Base-by-base conservation (phyloP, 1,284 basidiomycete species). In the Ustilago shanxiensis region DNA sequence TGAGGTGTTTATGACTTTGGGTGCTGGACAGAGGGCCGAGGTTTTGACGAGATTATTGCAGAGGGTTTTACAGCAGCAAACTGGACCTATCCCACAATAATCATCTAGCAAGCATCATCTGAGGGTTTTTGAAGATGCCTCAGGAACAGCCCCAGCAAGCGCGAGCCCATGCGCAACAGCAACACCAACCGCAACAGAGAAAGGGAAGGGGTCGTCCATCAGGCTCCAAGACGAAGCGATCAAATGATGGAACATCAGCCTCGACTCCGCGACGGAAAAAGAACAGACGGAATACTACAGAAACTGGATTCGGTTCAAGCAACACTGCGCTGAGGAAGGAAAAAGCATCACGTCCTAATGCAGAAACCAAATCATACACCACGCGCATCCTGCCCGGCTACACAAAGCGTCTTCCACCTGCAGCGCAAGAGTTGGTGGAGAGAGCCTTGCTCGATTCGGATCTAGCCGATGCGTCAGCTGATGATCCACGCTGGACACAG, bases 1-100 rank as follows among this genome's bases (percentile, higher is more conserved):
- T 22, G 67, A 92, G 20, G 96, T 98, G n/a, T 99, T 99, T 86
- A 88, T 89, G 53, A 89, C 92, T 29, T 89, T 98, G 14, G 92
- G 91, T 18, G 90, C 91, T 2, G 88, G 88, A 58, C 93, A 98
- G 92, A 93, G 94, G 85, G 94, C 95, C 39, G 92, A 85, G 45
- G 80, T 98, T 76, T 87, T 98, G 52, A 91, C 92, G 45, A 93
- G 92, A 8, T 87, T 98, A 45, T 94, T 95, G 1, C 88, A 93
- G 86, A 97, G 98, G 87, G 93, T 98, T 14, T 87, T 98, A 35
- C 41, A 52, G 18, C 66, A 72, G 55, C 75, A 77, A 56, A 72
- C 65, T 14, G 60, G 63, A n/a, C 45, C 73, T 16, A 53, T 60
- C 2, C 64, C 67, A 24, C 67, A 68, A 62, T 76, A 60, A 70